Percentiles rank a stretch among this genome's conserved stretches.
phyloP scores from a whole-genome alignment of 768 basidiomycete genomes.

The Naganishia kalamii region DNA sequence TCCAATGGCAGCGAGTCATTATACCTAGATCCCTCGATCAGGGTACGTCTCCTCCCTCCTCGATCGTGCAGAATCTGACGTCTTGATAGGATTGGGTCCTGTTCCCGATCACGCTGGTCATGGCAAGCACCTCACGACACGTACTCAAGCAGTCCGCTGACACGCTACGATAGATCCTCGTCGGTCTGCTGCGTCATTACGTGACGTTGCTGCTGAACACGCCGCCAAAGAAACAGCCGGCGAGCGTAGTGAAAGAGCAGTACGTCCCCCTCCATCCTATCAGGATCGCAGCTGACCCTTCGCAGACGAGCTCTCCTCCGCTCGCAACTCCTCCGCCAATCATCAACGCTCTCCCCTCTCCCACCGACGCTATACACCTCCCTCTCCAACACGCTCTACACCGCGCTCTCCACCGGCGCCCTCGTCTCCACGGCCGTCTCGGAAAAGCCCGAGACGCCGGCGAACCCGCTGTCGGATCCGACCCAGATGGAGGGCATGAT shows the following conservation, averaged over 20 bases:
- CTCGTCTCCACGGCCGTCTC: slow-evolving; percentile 77
- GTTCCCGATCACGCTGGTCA: slow-evolving; percentile 93
- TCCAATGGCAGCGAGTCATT: slow-evolving; percentile 48
- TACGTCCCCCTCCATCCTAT: slow-evolving; percentile 48
- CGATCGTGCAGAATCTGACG: background rate
- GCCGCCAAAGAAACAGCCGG: slow-evolving; percentile 69
- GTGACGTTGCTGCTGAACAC: slow-evolving; percentile 78
- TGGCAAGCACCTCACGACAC: slow-evolving; percentile 56
- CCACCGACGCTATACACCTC: slow-evolving; percentile 44
- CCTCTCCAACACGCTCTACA: slow-evolving; percentile 39
- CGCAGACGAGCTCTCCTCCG: slow-evolving; percentile 56
- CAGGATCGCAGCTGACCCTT: background rate
- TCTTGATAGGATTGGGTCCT: slow-evolving; percentile 53
- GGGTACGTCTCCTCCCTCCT: slow-evolving; percentile 58
- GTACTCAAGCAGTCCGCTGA: background rate
- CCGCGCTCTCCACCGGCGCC: slow-evolving; percentile 52
- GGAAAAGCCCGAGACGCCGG: slow-evolving; percentile 55
- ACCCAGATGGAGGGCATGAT: slow-evolving; percentile 96
- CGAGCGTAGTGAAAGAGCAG: slow-evolving; percentile 85
- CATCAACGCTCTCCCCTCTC: slow-evolving; percentile 74
- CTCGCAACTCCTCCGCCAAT: slow-evolving; percentile 74
- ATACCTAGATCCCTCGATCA: slow-evolving; percentile 90
- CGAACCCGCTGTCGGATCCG: slow-evolving; percentile 83
- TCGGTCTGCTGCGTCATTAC: slow-evolving; percentile 87
- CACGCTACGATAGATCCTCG: slow-evolving; percentile 69